Conservation (phyloP, 352 stramenopile genomes). For the Pythium periplocum region DNA sequence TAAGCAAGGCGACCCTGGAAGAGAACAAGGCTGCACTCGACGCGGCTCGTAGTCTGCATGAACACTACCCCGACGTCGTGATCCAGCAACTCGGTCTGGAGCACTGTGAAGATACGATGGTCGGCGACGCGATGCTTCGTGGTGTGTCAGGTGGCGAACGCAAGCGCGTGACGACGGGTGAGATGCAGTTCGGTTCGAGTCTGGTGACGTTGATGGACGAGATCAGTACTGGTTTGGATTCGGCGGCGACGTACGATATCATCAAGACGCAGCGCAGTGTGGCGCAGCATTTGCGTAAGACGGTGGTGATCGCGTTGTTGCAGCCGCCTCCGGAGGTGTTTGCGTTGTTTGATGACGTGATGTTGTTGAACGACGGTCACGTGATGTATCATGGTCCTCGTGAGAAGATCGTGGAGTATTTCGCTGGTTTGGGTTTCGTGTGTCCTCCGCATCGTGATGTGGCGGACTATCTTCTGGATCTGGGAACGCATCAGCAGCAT, state of each 20-base stretch:
- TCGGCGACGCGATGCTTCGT: slow-evolving; percentile 36
- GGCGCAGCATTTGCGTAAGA: slow-evolving; percentile 22
- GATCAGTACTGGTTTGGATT: slow-evolving; percentile 83
- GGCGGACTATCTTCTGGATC: slow-evolving; percentile 25
- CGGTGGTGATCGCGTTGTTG: slow-evolving; percentile 22
- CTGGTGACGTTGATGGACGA: slow-evolving; percentile 71
- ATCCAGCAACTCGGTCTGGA: slow-evolving; percentile 28
- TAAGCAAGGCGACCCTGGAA: too few relatives aligned
- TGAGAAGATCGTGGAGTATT: slow-evolving; percentile 16
- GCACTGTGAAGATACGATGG: slow-evolving; percentile 32
- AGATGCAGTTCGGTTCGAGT: slow-evolving; percentile 60
- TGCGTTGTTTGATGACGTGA: slow-evolving; percentile 25
- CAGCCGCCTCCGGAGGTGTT: slow-evolving; percentile 27
- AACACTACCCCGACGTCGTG: slow-evolving; percentile 34
- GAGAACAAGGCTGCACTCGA: too few relatives aligned
- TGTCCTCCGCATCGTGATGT: slow-evolving; percentile 20
- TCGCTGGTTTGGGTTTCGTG: slow-evolving; percentile 20
- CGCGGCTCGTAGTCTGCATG: too few relatives aligned
- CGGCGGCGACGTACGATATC: slow-evolving; percentile 53
- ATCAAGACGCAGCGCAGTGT: slow-evolving; percentile 41
- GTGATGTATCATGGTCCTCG: slow-evolving; percentile 30
- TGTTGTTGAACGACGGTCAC: slow-evolving; percentile 26
- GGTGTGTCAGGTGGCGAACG: slow-evolving; percentile 41
- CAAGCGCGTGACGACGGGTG: slow-evolving; percentile 24
- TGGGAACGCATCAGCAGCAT: slow-evolving; percentile 23